Percentiles rank a stretch among this genome's conserved stretches.
phyloP scores from a whole-genome alignment of 306 rosid genomes.

The Mimosa bimucronata region DNA sequence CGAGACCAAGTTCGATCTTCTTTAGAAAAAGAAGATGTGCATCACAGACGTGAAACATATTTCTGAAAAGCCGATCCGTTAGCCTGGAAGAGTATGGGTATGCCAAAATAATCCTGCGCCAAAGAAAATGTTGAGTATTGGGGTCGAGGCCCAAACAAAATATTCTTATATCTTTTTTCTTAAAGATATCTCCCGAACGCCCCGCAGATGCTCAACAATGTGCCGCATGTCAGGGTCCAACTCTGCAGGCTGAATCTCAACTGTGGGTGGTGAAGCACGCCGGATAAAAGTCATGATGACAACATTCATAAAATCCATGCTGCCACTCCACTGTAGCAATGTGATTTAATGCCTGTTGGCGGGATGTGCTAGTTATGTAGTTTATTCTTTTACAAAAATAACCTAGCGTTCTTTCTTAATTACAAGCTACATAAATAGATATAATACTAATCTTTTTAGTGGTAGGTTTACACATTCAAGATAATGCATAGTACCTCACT shows the following conservation, averaged over 20 bases:
- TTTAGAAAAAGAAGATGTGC: constrained; percentile 73
- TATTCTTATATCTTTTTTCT: constrained; percentile 53
- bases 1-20: constrained; percentile 78
- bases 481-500: constrained; percentile 18
- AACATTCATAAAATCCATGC: constrained; percentile 28
- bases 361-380: constrained; percentile 29
- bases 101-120: constrained; percentile 99
- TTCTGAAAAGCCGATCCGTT: constrained; percentile 89
- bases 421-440: constrained; percentile 22
- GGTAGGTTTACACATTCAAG: constrained; percentile 9
- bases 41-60: constrained; percentile 69
- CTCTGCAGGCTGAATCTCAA: constrained; percentile 41
- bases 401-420: constrained; percentile 7
- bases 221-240: constrained; percentile 42
- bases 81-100: constrained; percentile 81
- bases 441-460: neutral
- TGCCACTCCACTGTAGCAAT: constrained; percentile 41
- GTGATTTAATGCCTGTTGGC: constrained; percentile 41
- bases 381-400: constrained; percentile 19
- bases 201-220: constrained; percentile 74
- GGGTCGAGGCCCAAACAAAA: constrained; percentile 69
- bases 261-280: constrained; percentile 39
- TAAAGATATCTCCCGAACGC: constrained; percentile 70
- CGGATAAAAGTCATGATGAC: constrained; percentile 35
- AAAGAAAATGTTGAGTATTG: constrained; percentile 99